Evolutionary conservation across 2,329 filamentous ascomycete species (phyloP).

Genomic region (Fusarium austroafricanum): DNA sequence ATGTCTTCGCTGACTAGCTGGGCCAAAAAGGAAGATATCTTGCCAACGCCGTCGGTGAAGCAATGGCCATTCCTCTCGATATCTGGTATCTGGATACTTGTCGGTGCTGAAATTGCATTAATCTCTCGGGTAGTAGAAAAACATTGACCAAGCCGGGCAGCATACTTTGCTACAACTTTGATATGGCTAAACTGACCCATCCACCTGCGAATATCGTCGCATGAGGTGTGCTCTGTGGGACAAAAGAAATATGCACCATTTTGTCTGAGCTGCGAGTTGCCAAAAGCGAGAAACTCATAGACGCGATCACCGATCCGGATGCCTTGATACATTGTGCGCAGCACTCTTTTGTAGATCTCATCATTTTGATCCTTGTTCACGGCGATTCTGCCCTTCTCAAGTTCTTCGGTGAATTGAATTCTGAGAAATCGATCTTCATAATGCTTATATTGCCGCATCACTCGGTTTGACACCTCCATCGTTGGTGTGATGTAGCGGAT

Average conservation of each 20-base stretch:
- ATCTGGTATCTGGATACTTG: conserved; percentile 73
- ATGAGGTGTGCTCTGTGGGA: conserved; percentile 72
- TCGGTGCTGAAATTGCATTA: conserved; percentile 69
- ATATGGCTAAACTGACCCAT: conserved; percentile 91
- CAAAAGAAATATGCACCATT: conserved; percentile 95
- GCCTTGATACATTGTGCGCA: conserved; percentile 77
- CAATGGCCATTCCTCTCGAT: conserved; percentile 74
- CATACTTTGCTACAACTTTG: conserved; percentile 86
- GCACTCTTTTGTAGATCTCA: conserved; percentile 79
- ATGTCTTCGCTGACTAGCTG: conserved; percentile 79
- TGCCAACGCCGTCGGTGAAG: conserved; percentile 94
- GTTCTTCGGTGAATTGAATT: conserved; percentile 90
- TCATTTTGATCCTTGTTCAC: conserved; percentile 68
- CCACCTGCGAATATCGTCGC: conserved; percentile 81
- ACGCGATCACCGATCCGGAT: conserved; percentile 84
- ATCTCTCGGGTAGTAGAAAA: conserved; percentile 92
- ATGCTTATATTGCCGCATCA: conserved; percentile 78
- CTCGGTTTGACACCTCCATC: conserved; percentile 88
- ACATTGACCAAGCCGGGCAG: conserved; percentile 90
- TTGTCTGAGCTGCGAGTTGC: conserved; percentile 94
- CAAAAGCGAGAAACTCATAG: conserved; percentile 93
- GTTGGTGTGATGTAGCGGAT: conserved; percentile 81
- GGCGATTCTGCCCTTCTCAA: conserved; percentile 67
- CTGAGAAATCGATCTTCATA: conserved; percentile 83
- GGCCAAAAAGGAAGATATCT: conserved; percentile 84